Conservation (phyloP, 2,329 filamentous ascomycete genomes). For the Orbilia quercus region DNA sequence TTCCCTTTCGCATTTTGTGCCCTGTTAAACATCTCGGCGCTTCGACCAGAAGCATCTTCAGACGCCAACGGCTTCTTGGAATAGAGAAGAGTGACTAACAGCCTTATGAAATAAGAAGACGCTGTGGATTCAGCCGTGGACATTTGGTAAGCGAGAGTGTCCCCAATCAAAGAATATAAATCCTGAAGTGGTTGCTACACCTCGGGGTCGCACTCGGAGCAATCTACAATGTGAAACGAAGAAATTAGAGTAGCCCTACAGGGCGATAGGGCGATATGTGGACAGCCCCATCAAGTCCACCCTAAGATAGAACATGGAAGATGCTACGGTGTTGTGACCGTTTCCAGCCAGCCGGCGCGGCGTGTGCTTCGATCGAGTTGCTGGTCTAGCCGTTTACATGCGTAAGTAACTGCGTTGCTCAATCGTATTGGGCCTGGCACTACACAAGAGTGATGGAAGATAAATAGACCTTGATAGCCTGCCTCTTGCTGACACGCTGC, state of each 20-base stretch:
- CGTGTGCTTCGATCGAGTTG: too few species aligned
- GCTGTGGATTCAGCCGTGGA: not conserved
- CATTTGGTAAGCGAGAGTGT: not conserved
- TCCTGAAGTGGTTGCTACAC: not conserved
- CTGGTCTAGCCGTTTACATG: too few species aligned
- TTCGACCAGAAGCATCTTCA: not conserved
- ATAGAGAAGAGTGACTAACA: too few species aligned
- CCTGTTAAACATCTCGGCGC: not conserved
- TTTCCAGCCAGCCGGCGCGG: constrained; percentile 9
- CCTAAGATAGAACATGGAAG: not conserved
- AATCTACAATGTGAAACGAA: not conserved
- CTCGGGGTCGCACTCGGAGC: constrained; percentile 20
- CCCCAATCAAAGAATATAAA: not conserved
- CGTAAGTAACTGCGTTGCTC: not conserved
- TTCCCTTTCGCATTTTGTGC: not conserved
- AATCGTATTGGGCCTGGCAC: too few species aligned
- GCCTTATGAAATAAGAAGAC: not conserved
- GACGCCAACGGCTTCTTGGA: too few species aligned
- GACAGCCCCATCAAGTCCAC: not conserved
- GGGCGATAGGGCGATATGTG: not conserved
- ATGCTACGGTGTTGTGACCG: not conserved
- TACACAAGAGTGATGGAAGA: not conserved
- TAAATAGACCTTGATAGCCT: constrained; percentile 1
- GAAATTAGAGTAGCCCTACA: constrained; percentile 1
- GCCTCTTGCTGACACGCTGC: constrained; percentile 2